phyloP scores from a whole-genome alignment of 352 stramenopile species.

The Globisporangium okanoganense region DNA sequence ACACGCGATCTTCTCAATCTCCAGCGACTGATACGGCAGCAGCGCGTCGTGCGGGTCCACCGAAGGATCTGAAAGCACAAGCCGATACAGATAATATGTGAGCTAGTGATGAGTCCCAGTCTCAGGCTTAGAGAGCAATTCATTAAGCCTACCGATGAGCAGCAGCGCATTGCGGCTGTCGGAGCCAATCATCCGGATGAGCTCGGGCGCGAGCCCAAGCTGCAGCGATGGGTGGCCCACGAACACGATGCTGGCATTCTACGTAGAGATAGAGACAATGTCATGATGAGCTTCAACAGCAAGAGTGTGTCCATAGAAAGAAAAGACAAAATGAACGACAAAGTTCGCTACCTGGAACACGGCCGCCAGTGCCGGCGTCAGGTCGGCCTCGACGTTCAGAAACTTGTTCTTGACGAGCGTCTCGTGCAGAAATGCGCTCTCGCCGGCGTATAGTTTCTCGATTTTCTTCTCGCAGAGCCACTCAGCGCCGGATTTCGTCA shows the following conservation, averaged over 20 bases:
- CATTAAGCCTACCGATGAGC: conserved; percentile 42
- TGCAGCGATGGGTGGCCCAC: conserved; percentile 63
- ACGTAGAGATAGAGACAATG: neutral
- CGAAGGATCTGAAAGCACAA: conserved; percentile 60
- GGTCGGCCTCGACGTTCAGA: conserved; percentile 38
- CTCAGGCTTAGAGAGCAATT: neutral
- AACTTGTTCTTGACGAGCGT: conserved; percentile 43
- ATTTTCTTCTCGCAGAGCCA: conserved; percentile 86
- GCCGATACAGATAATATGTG: neutral
- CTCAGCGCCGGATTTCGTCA: conserved; percentile 58
- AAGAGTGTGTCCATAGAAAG: neutral
- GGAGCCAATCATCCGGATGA: conserved; percentile 55
- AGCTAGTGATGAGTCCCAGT: neutral
- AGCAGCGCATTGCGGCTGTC: conserved; percentile 68
- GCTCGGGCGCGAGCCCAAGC: conserved; percentile 41
- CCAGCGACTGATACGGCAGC: conserved; percentile 44
- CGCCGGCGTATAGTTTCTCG: conserved; percentile 67
- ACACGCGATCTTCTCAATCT: conserved; percentile 76
- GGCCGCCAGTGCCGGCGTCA: conserved; percentile 39
- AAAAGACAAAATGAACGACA: no score
- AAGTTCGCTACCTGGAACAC: conserved; percentile 49
- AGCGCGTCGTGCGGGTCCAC: conserved; percentile 52
- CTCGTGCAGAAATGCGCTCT: conserved; percentile 69
- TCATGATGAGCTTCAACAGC: no score
- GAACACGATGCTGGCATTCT: conserved; percentile 78